Percentiles rank a stretch among this genome's conserved stretches.
These are phyloP conservation scores for Ceriops zippeliana DNA, from an alignment of 345 rosid genomes.

Conservation along the genomic window DNA sequence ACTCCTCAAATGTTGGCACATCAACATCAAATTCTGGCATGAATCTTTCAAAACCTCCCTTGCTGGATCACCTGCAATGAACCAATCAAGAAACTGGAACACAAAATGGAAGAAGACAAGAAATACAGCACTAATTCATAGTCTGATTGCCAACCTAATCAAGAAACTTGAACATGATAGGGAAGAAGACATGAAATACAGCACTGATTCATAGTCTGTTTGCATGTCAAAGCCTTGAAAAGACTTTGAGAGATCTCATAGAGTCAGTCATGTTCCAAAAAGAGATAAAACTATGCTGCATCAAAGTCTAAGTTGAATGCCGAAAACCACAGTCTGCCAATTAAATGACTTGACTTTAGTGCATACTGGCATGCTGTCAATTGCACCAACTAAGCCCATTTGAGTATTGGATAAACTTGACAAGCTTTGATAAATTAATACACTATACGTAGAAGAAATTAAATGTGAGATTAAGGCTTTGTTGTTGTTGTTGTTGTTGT, in stretches of 20 bases:
- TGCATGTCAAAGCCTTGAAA: neutral
- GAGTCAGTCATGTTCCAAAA: too few relatives aligned
- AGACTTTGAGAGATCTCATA: too few relatives aligned
- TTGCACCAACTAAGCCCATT: too few relatives aligned
- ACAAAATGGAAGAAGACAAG: neutral
- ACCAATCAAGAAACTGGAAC: conserved; percentile 4
- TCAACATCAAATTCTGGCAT: conserved; percentile 72
- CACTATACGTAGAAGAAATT: too few relatives aligned
- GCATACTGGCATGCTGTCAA: too few relatives aligned
- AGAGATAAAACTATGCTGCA: too few relatives aligned
- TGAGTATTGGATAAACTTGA: neutral
- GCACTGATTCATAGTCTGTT: neutral
- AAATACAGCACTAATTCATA: neutral
- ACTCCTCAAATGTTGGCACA: conserved; percentile 70
- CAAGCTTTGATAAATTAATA: neutral
- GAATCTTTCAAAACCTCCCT: conserved; percentile 80
- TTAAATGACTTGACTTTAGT: too few relatives aligned
- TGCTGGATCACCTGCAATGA: conserved; percentile 65
- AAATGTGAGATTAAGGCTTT: too few relatives aligned
- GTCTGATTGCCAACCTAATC: neutral
- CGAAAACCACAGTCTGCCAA: too few relatives aligned
- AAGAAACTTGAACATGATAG: neutral
- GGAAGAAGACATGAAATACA: neutral
- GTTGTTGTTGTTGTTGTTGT: too few relatives aligned
- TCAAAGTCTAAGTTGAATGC: too few relatives aligned